Conservation (phyloP, 352 stramenopile genomes). For the Pythium sp. region DNA sequence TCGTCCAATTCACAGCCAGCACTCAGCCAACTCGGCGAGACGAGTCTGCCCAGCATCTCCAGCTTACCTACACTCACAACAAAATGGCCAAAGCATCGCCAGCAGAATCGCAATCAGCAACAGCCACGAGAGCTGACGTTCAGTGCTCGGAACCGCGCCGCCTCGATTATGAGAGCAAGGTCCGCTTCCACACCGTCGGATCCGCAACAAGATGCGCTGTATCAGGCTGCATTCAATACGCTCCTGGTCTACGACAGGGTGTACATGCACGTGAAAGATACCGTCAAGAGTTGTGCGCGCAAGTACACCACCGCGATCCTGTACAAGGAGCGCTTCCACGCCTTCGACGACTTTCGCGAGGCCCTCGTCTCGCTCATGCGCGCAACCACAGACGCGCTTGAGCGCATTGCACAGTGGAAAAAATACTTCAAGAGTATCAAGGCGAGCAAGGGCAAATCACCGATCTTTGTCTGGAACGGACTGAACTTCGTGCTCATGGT, state of each 20-base stretch:
- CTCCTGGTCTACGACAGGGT: constrained; percentile 43
- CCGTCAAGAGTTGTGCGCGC: constrained; percentile 18
- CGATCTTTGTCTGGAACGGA: constrained; percentile 57
- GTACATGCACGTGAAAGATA: constrained; percentile 17
- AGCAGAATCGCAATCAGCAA: background rate
- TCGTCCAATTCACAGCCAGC: background rate
- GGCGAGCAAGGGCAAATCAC: constrained; percentile 1
- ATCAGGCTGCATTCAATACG: constrained; percentile 24
- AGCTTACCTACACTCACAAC: background rate
- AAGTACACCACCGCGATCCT: constrained; percentile 41
- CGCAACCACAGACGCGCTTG: constrained; percentile 30
- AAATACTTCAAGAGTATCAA: background rate
- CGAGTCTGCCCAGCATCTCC: background rate
- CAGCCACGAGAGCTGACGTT: constrained; percentile 10
- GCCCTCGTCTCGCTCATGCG: constrained; percentile 30
- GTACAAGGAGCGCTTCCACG: constrained; percentile 60
- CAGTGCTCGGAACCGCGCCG: constrained; percentile 19
- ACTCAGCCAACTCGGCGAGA: background rate
- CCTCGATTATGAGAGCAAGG: constrained; percentile 19
- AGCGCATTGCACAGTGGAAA: constrained; percentile 43
- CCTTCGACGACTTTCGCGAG: constrained; percentile 48
- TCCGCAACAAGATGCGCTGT: constrained; percentile 26
- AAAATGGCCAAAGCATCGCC: background rate
- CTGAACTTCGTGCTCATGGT: constrained; percentile 43
- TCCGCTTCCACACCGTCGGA: constrained; percentile 9